Evolutionary conservation across 176 grass and related monocot species (phyloP).

Genomic region (Elymus sibiricus): DNA sequence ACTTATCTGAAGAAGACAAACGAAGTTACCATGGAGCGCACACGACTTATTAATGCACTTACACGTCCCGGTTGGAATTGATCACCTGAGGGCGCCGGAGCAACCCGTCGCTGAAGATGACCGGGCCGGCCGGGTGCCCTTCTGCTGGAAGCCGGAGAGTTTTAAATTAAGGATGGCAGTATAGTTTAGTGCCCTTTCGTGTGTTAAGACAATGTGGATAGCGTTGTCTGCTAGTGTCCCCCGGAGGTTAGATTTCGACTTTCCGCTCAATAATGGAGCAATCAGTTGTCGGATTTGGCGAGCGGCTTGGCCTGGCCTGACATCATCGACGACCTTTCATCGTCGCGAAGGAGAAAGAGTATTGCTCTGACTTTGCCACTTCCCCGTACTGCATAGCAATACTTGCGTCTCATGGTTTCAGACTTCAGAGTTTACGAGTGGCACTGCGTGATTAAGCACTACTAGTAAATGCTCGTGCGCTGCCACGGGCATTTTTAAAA

Average conservation of each 20-base stretch:
- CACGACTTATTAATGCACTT: no score
- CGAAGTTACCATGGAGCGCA: no score
- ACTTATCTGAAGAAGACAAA: no score
- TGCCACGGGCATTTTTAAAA: no score
- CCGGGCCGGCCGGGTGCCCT: no score
- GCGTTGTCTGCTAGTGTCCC: slow-evolving; percentile 6
- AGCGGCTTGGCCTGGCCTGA: background rate
- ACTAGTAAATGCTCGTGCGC: no score
- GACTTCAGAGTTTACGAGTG: background rate
- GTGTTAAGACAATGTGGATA: slow-evolving; percentile 18
- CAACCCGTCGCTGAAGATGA: no score
- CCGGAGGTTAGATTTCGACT: slow-evolving; percentile 16
- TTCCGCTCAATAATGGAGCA: slow-evolving; percentile 24
- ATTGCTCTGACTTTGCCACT: background rate
- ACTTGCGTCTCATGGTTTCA: background rate
- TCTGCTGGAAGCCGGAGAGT: no score
- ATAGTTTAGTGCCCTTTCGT: no score
- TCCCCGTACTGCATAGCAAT: background rate
- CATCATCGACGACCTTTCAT: background rate
- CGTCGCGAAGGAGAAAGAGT: background rate
- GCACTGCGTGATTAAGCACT: background rate
- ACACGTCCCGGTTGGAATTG: no score
- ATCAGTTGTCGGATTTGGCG: background rate
- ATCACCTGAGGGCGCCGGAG: no score
- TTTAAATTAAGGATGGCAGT: no score